These are phyloP conservation scores for Agrocybe chaxingu DNA, from an alignment of 768 basidiomycete species.

Conservation along the genomic window DNA sequence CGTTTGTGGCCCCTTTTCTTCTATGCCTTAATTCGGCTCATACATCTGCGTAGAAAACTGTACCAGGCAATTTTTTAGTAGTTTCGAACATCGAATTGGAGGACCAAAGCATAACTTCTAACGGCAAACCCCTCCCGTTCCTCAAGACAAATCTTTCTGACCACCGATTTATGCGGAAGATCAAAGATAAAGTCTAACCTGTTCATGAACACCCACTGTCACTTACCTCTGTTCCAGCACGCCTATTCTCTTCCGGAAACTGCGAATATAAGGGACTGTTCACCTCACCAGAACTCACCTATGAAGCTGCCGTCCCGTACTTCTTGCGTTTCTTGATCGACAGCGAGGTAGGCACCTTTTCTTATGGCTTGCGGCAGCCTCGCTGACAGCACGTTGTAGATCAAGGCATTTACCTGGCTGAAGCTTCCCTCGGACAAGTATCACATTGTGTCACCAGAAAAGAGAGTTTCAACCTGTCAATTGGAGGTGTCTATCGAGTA, in stretches of 20 bases:
- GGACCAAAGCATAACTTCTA: constrained; percentile 69
- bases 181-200: constrained; percentile 68
- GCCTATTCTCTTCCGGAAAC: constrained; percentile 64
- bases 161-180: constrained; percentile 67
- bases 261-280: constrained; percentile 60
- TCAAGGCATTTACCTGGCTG: constrained; percentile 96
- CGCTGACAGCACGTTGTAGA: constrained; percentile 37
- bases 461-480: constrained; percentile 77
- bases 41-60: not conserved
- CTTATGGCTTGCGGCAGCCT: not conserved
- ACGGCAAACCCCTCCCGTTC: constrained; percentile 67
- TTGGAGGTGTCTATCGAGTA: constrained; percentile 76
- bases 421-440: constrained; percentile 79
- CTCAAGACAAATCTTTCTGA: constrained; percentile 75
- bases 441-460: constrained; percentile 42
- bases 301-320: constrained; percentile 86
- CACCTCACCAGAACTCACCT: constrained; percentile 54
- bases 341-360: constrained; percentile 53
- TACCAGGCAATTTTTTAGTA: constrained; percentile 4
- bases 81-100: constrained; percentile 55
- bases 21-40: not conserved
- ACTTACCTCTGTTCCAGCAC: constrained; percentile 28
- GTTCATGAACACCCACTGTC: constrained; percentile 3
- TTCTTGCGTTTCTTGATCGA: constrained; percentile 94
- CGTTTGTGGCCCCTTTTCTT: constrained; percentile 38